A percentile compares a stretch with the other conserved stretches of the same genome.
Conservation (phyloP, 2,329 filamentous ascomycete species). For the Venturia oleaginea region DNA sequence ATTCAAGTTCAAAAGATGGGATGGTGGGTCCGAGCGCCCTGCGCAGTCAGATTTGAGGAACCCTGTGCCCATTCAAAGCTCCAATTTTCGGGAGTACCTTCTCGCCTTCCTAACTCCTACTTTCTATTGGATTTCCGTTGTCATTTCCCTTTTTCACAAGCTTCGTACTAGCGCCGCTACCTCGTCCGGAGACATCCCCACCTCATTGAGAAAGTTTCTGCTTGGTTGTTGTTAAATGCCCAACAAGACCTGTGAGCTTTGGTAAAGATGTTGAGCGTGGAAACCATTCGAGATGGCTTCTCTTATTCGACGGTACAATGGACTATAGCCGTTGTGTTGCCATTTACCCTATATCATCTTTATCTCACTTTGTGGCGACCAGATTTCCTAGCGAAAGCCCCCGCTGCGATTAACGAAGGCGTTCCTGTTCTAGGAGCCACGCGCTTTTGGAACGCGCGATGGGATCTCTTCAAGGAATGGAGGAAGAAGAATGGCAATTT, state of each 20-base stretch:
- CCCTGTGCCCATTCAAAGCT: too few species aligned
- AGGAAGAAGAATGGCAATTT: slow-evolving; percentile 34
- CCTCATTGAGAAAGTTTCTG: background rate
- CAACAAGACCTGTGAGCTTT: background rate
- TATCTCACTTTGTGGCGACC: background rate
- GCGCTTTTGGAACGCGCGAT: slow-evolving; percentile 7
- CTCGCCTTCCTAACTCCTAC: too few species aligned
- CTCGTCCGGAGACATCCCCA: background rate
- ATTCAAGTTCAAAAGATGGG: too few species aligned
- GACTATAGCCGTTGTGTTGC: background rate
- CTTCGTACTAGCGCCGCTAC: background rate
- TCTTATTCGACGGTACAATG: background rate
- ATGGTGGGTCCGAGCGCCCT: too few species aligned
- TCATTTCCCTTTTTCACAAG: background rate
- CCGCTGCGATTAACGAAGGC: background rate
- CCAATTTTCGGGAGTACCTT: background rate
- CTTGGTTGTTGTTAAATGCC: background rate
- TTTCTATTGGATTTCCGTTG: background rate
- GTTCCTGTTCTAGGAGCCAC: background rate
- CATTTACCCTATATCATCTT: background rate
- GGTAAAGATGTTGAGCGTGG: background rate
- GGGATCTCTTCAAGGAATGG: slow-evolving; percentile 26
- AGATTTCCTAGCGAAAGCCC: background rate
- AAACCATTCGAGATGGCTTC: background rate
- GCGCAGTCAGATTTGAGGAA: too few species aligned